Percentiles rank a stretch among this genome's conserved stretches.
These are phyloP conservation scores for Osmanthus fragrans DNA, from an alignment of 257 asterid genomes.

Conservation along the genomic window DNA sequence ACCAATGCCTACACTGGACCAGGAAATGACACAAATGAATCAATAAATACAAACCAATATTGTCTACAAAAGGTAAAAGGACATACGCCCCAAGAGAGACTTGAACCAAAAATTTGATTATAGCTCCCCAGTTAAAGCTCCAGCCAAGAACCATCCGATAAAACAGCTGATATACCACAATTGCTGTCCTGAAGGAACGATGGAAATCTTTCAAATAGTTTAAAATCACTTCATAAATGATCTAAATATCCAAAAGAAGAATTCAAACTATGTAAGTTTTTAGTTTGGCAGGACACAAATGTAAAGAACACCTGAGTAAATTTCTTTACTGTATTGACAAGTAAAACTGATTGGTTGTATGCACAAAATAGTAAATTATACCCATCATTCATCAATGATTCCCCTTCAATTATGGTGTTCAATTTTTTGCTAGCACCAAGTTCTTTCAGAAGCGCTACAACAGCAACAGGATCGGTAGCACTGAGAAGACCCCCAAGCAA, in stretches of 20 bases:
- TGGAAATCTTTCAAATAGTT: background rate
- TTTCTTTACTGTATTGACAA: constrained; percentile 1
- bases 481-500: constrained; percentile 98
- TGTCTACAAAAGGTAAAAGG: constrained; percentile 26
- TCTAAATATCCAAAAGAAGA: constrained; percentile 12
- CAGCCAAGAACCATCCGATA: constrained; percentile 81
- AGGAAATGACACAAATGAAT: constrained; percentile 33
- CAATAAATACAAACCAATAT: constrained; percentile 20
- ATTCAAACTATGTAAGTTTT: constrained; percentile 5
- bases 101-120: constrained; percentile 63
- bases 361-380: constrained; percentile 29
- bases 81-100: constrained; percentile 97
- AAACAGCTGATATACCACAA: constrained; percentile 90
- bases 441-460: constrained; percentile 92
- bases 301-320: constrained; percentile 15
- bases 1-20: constrained; percentile 77
- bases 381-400: constrained; percentile 99
- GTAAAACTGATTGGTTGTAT: background rate
- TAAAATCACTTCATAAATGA: constrained; percentile 7
- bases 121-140: constrained; percentile 69
- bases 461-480: constrained; percentile 99
- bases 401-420: constrained; percentile 97
- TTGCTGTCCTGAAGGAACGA: constrained; percentile 79
- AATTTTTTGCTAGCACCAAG: constrained; percentile 96
- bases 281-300: constrained; percentile 18